Base-by-base conservation (phyloP, 352 stramenopile genomes). In the Phytopythium oedochilum region DNA sequence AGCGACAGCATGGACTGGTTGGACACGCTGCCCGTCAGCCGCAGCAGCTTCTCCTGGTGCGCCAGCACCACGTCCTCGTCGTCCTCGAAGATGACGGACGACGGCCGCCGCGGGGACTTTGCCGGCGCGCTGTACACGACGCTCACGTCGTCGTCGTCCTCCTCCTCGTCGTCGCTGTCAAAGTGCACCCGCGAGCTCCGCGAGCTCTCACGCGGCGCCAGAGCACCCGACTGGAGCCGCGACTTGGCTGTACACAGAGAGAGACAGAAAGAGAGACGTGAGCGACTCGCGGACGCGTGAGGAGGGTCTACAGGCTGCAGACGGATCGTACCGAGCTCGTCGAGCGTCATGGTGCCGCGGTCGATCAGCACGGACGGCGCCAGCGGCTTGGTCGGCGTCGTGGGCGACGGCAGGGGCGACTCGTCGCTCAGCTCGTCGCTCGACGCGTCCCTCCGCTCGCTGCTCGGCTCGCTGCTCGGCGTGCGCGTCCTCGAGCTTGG, bases 201-300 rank as follows among this genome's bases (percentile, higher is more conserved):
- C n/a, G 69, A 78, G 47, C 69, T 78, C 50, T 72, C 69, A 29
- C 69, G 69, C 48, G 60, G 45, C 20, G 71, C 69, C 25, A n/a
- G 65, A 18, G 15, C 40, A 55, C 52, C 70, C 57, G 60, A 55
- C 44, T 72, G 50, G 55, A 70, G 66, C 36, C 38, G 59, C 23
- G 63, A 70, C 28, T 58, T 58, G 44, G 66, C 69, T 74, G 50
- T 25, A 61, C 35, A 56, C 31, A 42, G 17, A 31, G 25, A 12
- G 26, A 47, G 5, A 66, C 23, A 29, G 17, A 43, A 10, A 5
- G 29, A 34, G 29, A 5, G 6, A 5, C 5, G 18, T 31, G 17
- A 14, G 25, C 46, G 25, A 48, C 42, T 31, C n/a, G n/a, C n/a
- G n/a, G n/a, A n/a, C n/a, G n/a, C n/a, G 29, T 32, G 29, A 32